These are phyloP conservation scores for Solanum acaule DNA, from an alignment of 257 asterid species.

Conservation along the genomic window DNA sequence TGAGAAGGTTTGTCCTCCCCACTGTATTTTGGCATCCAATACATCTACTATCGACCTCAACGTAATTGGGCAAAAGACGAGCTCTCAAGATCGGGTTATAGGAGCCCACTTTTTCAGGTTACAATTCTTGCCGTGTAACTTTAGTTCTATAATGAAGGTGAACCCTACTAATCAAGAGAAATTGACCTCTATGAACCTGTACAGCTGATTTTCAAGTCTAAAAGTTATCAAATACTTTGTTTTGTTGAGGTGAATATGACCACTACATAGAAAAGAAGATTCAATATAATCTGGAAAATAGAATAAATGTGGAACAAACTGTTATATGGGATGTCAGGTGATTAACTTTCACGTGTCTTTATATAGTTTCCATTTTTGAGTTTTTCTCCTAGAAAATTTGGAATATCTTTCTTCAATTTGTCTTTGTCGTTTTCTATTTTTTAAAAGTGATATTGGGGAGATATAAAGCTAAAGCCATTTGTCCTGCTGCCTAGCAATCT, in stretches of 20 bases:
- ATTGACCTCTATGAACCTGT: not conserved
- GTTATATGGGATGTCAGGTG: not conserved
- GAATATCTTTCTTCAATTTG: not conserved
- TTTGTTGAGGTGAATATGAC: not conserved
- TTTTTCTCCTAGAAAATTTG: not conserved
- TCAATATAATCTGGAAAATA: not conserved
- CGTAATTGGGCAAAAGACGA: slow-evolving; percentile 60
- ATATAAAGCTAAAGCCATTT: not conserved
- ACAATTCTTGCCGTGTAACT: not conserved
- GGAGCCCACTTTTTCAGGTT: slow-evolving; percentile 99
- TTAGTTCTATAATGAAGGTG: not conserved
- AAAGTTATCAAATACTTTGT: not conserved
- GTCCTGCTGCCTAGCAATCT: not conserved
- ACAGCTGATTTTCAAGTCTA: not conserved
- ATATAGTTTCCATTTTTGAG: not conserved
- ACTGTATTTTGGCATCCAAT: slow-evolving; percentile 91
- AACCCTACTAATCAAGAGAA: not conserved
- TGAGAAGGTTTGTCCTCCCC: slow-evolving; percentile 88
- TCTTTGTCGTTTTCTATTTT: not conserved
- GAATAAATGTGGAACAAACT: not conserved
- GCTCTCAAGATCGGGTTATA: slow-evolving; percentile 75
- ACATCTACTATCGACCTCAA: slow-evolving; percentile 94
- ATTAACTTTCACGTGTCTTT: not conserved
- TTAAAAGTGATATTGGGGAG: not conserved
- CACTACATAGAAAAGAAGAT: not conserved